Conservation (phyloP, 129 eudicot genomes). For the Flaveria robusta region DNA sequence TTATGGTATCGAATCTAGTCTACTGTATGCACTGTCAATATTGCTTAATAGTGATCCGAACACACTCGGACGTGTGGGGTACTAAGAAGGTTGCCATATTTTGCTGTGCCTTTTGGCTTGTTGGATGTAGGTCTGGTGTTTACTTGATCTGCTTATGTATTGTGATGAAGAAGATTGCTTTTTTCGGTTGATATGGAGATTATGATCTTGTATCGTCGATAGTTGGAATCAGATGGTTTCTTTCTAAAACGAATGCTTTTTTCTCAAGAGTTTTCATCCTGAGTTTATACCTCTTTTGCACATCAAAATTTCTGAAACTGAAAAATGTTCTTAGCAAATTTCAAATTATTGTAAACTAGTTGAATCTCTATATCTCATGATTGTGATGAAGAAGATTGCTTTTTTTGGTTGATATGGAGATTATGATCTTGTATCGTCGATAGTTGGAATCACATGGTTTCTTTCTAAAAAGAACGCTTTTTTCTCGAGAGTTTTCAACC, state of each 20-base stretch:
- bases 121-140: neutral
- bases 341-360: neutral
- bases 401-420: neutral
- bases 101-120: neutral
- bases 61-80: neutral
- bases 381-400: slow-evolving; percentile 1
- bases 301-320: neutral
- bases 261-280: neutral
- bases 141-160: neutral
- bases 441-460: neutral
- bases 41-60: neutral
- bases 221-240: neutral
- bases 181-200: neutral
- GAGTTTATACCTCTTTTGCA: neutral
- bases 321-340: slow-evolving; percentile 6
- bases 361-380: slow-evolving; percentile 13
- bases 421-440: neutral
- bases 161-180: slow-evolving; percentile 1
- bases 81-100: neutral
- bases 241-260: neutral
- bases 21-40: neutral
- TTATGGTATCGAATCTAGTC: neutral
- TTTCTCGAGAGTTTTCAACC: neutral
- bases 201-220: neutral
- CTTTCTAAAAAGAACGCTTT: neutral